A percentile compares a stretch with the other conserved stretches of the same genome.
Conservation (phyloP, 129 eudicot genomes). For the Centella asiatica region DNA sequence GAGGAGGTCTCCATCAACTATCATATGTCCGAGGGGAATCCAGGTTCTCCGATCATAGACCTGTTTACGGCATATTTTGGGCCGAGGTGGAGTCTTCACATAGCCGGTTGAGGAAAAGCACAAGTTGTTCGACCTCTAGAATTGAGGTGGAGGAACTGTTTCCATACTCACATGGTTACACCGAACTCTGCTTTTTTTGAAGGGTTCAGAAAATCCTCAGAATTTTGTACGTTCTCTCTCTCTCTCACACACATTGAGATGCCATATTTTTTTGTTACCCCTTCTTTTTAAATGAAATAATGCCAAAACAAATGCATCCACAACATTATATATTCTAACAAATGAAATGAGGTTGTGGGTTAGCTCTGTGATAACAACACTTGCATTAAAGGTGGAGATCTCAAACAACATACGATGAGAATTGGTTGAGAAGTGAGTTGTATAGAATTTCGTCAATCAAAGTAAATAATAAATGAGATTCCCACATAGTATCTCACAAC, state of each 20-base stretch:
- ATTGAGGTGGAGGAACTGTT: conserved; percentile 77
- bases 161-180: conserved; percentile 84
- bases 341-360: too few species aligned
- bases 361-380: too few species aligned
- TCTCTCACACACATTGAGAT: conserved; percentile 7
- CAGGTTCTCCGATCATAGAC: conserved; percentile 87
- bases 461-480: too few species aligned
- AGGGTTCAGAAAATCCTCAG: conserved; percentile 1
- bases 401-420: too few species aligned
- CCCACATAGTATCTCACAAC: neutral
- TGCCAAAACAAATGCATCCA: too few species aligned
- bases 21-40: conserved; percentile 96
- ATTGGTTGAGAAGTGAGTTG: too few species aligned
- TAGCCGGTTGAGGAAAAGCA: conserved; percentile 62
- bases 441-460: too few species aligned
- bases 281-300: too few species aligned
- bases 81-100: conserved; percentile 83
- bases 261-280: neutral
- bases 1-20: conserved; percentile 78
- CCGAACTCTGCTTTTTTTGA: conserved; percentile 91
- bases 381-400: too few species aligned
- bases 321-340: too few species aligned
- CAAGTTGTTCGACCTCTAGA: conserved; percentile 76
- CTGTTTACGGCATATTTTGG: conserved; percentile 82
- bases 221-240: conserved; percentile 22